Base-by-base conservation (phyloP, 1,284 basidiomycete genomes). In the Ustilago hordei region DNA sequence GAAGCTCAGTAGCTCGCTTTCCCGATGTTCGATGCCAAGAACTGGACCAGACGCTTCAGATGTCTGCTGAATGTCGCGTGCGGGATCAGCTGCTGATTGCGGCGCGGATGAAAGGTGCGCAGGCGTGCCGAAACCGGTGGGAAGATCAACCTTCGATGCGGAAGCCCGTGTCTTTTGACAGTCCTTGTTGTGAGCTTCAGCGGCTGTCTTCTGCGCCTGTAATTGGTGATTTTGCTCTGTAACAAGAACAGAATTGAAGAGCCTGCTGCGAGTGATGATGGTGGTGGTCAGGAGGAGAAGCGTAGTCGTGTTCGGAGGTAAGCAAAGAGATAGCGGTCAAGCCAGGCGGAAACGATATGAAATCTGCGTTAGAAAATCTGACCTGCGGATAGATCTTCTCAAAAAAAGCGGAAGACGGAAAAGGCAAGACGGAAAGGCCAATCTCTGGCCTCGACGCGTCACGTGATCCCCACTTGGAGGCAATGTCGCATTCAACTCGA, bases 391-490 rank as follows among this genome's bases (percentile, higher is more conserved):
- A 41, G 54, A 38, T 28, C 38, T 57, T 45, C 15, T 41, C 19
- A 4, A 45, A 45, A 23, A 54, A 54, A 54, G 50, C 31, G 52
- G 28, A 23, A 31, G 54, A 55, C 54, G 54, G 31, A 28, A 28
- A 28, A 0, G 23, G n/a, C 23, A 23, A 23, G 23, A 23, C 23
- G 2, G 23, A 35, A 36, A 23, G 41, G 55, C 41, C 39, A 34
- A 59, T 50, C 31, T 60, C 23, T 28, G 23, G 31, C 4, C 54
- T 63, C 15, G 23, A 56, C 43, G 54, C 45, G 61, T 63, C 61
- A 63, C 61, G 61, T 63, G 61, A 63, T 56, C n/a, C n/a, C 28
- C 54, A 32, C 12, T 28, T 34, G 31, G 17, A 15, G 23, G 7
- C 48, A 32, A 19, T 4, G 23, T 28, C 23, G 23, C 23, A 2